Base-by-base conservation (phyloP, 1,139 yeast genomes). In the Saccharomycopsis hybrid region DNA sequence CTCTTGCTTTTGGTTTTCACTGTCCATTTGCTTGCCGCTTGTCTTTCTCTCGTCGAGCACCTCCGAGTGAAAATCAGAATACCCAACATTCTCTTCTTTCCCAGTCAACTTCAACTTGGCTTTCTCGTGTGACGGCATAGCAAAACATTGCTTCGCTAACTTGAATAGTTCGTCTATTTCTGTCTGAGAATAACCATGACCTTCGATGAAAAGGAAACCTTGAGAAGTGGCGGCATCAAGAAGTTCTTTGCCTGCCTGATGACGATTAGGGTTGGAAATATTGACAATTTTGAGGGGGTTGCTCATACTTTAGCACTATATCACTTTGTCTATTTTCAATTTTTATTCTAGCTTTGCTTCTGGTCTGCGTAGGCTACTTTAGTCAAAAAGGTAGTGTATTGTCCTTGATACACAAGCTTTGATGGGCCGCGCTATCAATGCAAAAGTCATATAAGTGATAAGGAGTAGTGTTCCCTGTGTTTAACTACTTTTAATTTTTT, bases 141-240 rank as follows among this genome's bases (percentile, higher is more conserved):
- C 68, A 58, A 85, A 85, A 61, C 78, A 83, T 29, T 70, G 62
- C 52, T 71, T 66, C 13, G 87, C 77, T 44, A 80, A 56, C 9
- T 60, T 64, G 58, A 85, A 85, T 40, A 80, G 64, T 2, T 62
- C 61, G 48, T 77, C 76, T 5, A 83, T 83, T 54, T 82, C 88
- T 4, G 66, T 63, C 51, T 73, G 74, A 0, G 78, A 65, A 60
- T 85, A 80, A 3, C 76, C 82, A 56, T 85, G 86, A 5, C 90
- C 90, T 58, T 82, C 85, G 5, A 85, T 70, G 58, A 82, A 81
- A 42, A 85, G 67, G 58, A 85, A 85, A 0, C 95, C 92, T 55
- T 82, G 83, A 0, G 78, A 65, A 11, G 78, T 69, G 5, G 88
- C 87, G 1, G 90, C 92, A 4, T 75, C 67, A 9, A 82, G 69